These are phyloP conservation scores for Gossypium davidsonii DNA, from an alignment of 441 rosid genomes.

Conservation along the genomic window DNA sequence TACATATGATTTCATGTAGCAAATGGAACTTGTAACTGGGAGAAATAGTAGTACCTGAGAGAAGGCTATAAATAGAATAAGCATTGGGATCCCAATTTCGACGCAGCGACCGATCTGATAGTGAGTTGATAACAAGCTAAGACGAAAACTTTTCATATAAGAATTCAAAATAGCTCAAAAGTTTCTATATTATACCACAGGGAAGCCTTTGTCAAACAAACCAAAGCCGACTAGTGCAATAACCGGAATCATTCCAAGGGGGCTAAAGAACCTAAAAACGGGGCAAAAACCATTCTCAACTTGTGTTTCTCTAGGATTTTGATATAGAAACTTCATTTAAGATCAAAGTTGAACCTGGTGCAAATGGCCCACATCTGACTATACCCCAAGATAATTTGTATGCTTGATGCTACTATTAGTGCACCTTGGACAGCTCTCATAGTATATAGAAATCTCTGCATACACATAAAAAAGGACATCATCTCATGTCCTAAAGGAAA, in stretches of 20 bases:
- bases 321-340: background rate
- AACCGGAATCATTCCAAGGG: conserved; percentile 97
- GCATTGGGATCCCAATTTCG: conserved; percentile 93
- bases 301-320: background rate
- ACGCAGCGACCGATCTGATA: conserved; percentile 81
- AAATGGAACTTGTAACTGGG: background rate
- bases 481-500: too few species aligned
- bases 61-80: conserved; percentile 75
- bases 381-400: conserved; percentile 90
- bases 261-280: conserved; percentile 88
- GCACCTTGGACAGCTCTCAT: conserved; percentile 99
- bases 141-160: background rate
- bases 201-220: conserved; percentile 95
- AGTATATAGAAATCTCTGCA: conserved; percentile 80
- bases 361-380: conserved; percentile 97
- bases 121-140: conserved; percentile 8
- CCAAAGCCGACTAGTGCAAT: conserved; percentile 92
- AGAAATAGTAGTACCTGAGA: conserved; percentile 58
- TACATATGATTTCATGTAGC: too few species aligned
- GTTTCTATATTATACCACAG: conserved; percentile 51
- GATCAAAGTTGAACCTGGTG: conserved; percentile 56
- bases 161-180: background rate
- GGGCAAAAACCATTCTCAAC: conserved; percentile 2
- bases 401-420: conserved; percentile 86
- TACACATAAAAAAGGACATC: background rate